A percentile compares a stretch with the other conserved stretches of the same genome.
phyloP scores from a whole-genome alignment of 441 rosid species.

The Adansonia madagascariensis region DNA sequence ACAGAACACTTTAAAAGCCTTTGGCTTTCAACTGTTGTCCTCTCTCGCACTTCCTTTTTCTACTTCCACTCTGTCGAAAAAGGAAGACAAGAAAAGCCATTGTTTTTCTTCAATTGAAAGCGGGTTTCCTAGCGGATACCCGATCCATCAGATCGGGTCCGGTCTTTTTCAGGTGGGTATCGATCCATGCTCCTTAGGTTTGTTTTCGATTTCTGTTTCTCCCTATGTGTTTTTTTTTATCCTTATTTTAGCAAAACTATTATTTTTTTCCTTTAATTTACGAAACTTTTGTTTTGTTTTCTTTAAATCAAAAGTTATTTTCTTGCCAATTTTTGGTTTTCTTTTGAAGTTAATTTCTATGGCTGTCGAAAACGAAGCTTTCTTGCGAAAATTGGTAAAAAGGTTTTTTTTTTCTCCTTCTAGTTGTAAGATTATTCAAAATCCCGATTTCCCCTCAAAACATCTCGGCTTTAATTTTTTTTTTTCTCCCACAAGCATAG shows the following conservation, averaged over 20 bases:
- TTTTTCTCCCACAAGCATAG: neutral
- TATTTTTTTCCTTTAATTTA: neutral
- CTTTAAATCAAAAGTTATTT: neutral
- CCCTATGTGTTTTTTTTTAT: neutral
- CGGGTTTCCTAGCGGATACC: neutral
- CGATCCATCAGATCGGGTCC: neutral
- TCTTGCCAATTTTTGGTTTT: neutral
- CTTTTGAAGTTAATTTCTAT: neutral
- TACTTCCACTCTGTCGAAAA: neutral
- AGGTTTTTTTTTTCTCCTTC: neutral
- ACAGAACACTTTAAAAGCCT: neutral
- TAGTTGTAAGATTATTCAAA: neutral
- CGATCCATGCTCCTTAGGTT: slow-evolving; percentile 6
- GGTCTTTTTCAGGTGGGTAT: slow-evolving; percentile 10
- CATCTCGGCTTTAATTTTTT: slow-evolving; percentile 13
- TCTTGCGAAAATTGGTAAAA: neutral
- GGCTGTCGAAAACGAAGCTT: neutral
- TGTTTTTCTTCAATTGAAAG: neutral
- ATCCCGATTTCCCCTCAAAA: slow-evolving; percentile 1
- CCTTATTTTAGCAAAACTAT: neutral
- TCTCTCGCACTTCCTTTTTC: neutral
- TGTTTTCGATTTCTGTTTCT: neutral
- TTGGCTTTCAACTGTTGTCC: neutral
- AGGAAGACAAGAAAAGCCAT: neutral
- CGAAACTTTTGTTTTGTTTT: neutral